Conservation (phyloP, 176 grass and related monocot species). For the Oropetium thomaeum region DNA sequence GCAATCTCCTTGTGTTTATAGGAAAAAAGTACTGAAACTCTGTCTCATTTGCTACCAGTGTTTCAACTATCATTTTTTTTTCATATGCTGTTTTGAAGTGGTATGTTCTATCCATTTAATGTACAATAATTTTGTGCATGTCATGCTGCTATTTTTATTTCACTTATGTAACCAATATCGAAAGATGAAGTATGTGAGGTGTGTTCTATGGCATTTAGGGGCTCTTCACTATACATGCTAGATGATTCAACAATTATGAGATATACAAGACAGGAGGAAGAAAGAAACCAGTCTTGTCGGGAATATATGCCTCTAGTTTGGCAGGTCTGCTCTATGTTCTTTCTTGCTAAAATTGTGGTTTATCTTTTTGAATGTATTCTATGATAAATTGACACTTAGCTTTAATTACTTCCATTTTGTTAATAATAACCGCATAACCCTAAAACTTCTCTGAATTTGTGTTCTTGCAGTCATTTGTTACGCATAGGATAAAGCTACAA, state of each 20-base stretch:
- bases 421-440: not conserved
- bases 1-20: not conserved
- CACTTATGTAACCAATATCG: not conserved
- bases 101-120: not conserved
- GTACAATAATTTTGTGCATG: not conserved
- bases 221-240: slow-evolving; percentile 21
- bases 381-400: not conserved
- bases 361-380: not conserved
- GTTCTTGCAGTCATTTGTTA: slow-evolving; percentile 82
- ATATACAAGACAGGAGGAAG: slow-evolving; percentile 37
- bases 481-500: slow-evolving; percentile 72
- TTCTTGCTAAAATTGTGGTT: not conserved
- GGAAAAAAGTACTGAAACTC: not conserved
- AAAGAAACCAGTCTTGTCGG: slow-evolving; percentile 39
- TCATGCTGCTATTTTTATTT: not conserved
- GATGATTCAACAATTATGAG: slow-evolving; percentile 29
- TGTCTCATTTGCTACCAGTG: not conserved
- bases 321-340: slow-evolving; percentile 47
- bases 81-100: not conserved
- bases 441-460: slow-evolving; percentile 24
- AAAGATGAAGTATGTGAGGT: not conserved
- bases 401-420: not conserved
- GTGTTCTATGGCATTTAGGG: slow-evolving; percentile 40
- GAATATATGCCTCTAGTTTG: slow-evolving; percentile 84
- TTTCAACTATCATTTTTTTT: not conserved